Evolutionary conservation across 208 protist species (phyloP).

Genomic region (Wallacemonas sp.): DNA sequence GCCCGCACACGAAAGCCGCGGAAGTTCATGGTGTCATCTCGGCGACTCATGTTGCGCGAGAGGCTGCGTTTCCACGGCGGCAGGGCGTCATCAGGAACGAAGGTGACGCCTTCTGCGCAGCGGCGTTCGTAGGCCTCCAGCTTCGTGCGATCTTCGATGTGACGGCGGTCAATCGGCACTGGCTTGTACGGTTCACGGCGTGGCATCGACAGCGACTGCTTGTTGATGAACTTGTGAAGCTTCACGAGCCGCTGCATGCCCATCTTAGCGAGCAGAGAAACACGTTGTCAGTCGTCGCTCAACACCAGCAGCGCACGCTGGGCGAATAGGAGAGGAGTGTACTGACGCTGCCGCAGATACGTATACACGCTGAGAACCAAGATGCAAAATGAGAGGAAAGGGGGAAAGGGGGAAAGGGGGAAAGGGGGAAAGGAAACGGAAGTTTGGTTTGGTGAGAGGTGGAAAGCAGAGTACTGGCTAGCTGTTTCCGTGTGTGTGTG

Average conservation of each 20-base stretch:
- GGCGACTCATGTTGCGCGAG: slow-evolving; percentile 29
- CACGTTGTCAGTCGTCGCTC: no score
- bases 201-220: slow-evolving; percentile 30
- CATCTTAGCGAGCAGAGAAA: not conserved
- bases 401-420: no score
- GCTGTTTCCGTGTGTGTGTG: no score
- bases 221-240: slow-evolving; percentile 30
- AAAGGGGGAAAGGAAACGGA: no score
- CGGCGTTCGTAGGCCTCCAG: slow-evolving; percentile 65
- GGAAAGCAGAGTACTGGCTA: no score
- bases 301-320: no score
- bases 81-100: slow-evolving; percentile 67
- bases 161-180: slow-evolving; percentile 46
- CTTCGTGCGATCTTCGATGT: slow-evolving; percentile 48
- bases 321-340: no score
- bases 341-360: no score
- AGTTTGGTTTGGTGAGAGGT: no score
- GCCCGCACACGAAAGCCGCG: slow-evolving; percentile 71
- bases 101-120: slow-evolving; percentile 70
- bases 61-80: slow-evolving; percentile 75
- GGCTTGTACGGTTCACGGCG: slow-evolving; percentile 75
- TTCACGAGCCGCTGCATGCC: slow-evolving; percentile 25
- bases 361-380: no score
- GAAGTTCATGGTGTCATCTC: slow-evolving; percentile 50
- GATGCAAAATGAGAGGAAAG: no score